A percentile compares a stretch with the other conserved stretches of the same genome.
Conservation (phyloP, 441 rosid species). For the Iberis amara region DNA sequence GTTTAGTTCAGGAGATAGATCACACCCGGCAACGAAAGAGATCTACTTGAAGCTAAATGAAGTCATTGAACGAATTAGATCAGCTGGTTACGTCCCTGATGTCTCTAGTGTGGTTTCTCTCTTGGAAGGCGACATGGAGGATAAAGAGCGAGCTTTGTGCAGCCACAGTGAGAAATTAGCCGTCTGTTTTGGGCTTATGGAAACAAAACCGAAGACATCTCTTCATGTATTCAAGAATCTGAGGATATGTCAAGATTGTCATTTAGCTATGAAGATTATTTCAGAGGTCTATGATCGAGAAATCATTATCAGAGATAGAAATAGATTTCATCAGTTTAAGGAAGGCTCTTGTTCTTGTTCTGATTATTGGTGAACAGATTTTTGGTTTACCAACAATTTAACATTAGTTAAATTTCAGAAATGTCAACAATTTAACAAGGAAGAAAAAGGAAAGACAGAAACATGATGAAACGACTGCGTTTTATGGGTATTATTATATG, state of each 20-base stretch:
- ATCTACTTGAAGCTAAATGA: slow-evolving; percentile 48
- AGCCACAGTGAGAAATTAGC: slow-evolving; percentile 79
- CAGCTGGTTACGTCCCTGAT: slow-evolving; percentile 58
- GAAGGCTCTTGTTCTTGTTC: slow-evolving; percentile 75
- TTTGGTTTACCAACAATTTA: no score
- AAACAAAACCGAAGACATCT: slow-evolving; percentile 46
- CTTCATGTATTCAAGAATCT: slow-evolving; percentile 66
- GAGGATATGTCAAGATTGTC: slow-evolving; percentile 73
- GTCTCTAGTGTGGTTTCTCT: slow-evolving; percentile 38
- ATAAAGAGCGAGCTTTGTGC: slow-evolving; percentile 66
- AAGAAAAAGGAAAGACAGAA: no score
- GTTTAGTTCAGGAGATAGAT: slow-evolving; percentile 68
- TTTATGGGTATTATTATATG: no score
- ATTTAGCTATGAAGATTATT: slow-evolving; percentile 59
- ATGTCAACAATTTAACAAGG: no score
- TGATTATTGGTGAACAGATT: slow-evolving; percentile 63
- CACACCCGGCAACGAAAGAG: slow-evolving; percentile 46
- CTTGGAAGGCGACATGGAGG: slow-evolving; percentile 43
- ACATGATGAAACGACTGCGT: no score
- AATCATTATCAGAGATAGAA: slow-evolving; percentile 66
- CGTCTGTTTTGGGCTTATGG: slow-evolving; percentile 61
- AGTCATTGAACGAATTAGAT: slow-evolving; percentile 49
- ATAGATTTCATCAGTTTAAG: slow-evolving; percentile 70
- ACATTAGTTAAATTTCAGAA: no score
- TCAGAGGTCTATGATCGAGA: slow-evolving; percentile 56